These are phyloP conservation scores for Suillus clintonianus DNA, from an alignment of 768 basidiomycete species.

Conservation along the genomic window DNA sequence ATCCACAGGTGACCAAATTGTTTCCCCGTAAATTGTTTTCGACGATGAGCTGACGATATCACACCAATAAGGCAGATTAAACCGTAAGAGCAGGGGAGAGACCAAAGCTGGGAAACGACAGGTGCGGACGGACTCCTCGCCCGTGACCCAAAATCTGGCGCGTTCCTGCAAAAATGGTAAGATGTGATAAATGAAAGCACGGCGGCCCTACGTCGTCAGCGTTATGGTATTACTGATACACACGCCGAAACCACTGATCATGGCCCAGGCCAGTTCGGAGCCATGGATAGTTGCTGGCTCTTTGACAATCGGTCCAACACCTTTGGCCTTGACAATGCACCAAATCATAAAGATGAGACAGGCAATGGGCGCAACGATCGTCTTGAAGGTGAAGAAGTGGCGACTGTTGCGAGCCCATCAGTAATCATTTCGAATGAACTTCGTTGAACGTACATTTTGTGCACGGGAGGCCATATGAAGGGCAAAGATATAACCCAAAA, in stretches of 20 bases:
- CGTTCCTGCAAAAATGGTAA: slow-evolving; percentile 44
- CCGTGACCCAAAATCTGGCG: slow-evolving; percentile 65
- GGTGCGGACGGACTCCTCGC: slow-evolving; percentile 53
- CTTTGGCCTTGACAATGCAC: slow-evolving; percentile 72
- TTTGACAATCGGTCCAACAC: slow-evolving; percentile 69
- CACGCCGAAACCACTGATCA: slow-evolving; percentile 64
- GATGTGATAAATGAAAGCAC: background rate
- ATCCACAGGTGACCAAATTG: slow-evolving; percentile 74
- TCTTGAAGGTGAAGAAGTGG: slow-evolving; percentile 74
- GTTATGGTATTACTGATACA: slow-evolving; percentile 78
- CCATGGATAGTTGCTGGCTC: slow-evolving; percentile 61
- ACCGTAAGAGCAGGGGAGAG: slow-evolving; percentile 69
- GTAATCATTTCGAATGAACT: slow-evolving; percentile 1
- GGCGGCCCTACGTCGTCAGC: slow-evolving; percentile 51
- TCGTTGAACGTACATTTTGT: slow-evolving; percentile 55
- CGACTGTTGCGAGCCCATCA: slow-evolving; percentile 38
- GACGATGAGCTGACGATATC: slow-evolving; percentile 76
- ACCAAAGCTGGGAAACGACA: slow-evolving; percentile 58
- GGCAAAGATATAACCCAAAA: slow-evolving; percentile 78
- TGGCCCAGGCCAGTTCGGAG: slow-evolving; percentile 65
- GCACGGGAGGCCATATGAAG: slow-evolving; percentile 76
- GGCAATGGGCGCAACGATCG: slow-evolving; percentile 62
- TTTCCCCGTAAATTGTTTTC: slow-evolving; percentile 66
- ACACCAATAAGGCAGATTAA: slow-evolving; percentile 75
- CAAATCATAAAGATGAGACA: slow-evolving; percentile 70